Evolutionary conservation across 192 early-diverging fungal genomes (phyloP), one percentile per base, ranked within the genome.

Genomic region (Coemansia sp.): DNA sequence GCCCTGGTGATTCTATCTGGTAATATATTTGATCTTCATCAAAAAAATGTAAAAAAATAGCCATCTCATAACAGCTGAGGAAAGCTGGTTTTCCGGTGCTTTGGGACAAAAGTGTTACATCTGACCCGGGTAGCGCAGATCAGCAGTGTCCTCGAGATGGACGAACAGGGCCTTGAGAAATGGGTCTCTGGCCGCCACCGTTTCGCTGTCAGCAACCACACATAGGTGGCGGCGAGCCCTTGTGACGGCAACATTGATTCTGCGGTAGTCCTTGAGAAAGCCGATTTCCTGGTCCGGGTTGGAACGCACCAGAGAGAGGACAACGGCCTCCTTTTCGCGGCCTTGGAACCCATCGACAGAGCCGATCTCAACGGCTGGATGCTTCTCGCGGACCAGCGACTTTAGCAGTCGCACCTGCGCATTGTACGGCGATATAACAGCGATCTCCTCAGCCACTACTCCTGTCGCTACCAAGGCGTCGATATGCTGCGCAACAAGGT

Each of bases 331-430:
- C 62, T 92, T 92, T 67, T 97, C 95, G 33, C 92, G 86, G 6
- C 95, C 95, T 69, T 96, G 94, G 62, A 94, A 92, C 2, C 94
- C 92, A 66, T 96, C 94, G 4, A 96, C 91, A 4, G 89, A 86
- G 2, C 90, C 91, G 23, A 94, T 86, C 68, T 94, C 93, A 54
- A 93, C 65, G 5, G 66, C 81, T 1, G 86, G 87, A 56, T 82
- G 84, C 54, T 60, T 61, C 27, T 82, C 83, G 37, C 77, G 75
- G 20, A 92, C 58, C 27, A 79, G 58, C 17, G 75, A 60, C 52
- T 65, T 81, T 1, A 88, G 68, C 47, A 79, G 45, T 11, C 83
- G 69, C 7, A 91, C 91, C 64, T 95, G 93, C 0, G 88, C 91
- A 23, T 85, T 84, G 72, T 97, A 97, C 1, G 93, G 93, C 6